Percentiles rank a stretch among this genome's conserved stretches.
Conservation (phyloP, 305 asterid genomes). For the Salvia sclarea region DNA sequence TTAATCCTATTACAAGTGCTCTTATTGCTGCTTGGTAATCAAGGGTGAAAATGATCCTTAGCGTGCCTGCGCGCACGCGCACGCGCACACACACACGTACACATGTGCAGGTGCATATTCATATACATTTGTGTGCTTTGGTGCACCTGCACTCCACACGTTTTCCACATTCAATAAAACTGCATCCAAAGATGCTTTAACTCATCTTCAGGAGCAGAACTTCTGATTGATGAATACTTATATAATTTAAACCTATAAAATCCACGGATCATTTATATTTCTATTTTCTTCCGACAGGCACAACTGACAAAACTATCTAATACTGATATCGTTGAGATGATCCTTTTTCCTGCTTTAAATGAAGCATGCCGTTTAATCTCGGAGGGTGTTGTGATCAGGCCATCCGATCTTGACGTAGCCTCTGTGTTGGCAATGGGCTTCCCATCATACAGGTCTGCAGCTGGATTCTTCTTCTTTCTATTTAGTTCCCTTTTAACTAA, state of each 20-base stretch:
- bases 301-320: constrained; percentile 40
- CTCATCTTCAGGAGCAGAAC: not conserved
- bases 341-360: constrained; percentile 59
- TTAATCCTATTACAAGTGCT: not conserved
- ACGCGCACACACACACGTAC: not conserved
- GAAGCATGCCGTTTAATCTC: constrained; percentile 59
- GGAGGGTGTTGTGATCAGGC: constrained; percentile 47
- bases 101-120: not conserved
- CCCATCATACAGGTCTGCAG: constrained; percentile 55
- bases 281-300: constrained; percentile 10
- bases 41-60: not conserved
- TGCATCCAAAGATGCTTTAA: too few species aligned
- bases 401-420: constrained; percentile 72
- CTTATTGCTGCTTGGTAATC: too few species aligned
- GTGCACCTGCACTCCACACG: not conserved
- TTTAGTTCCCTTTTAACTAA: constrained; percentile 1
- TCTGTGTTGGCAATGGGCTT: constrained; percentile 65
- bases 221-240: not conserved
- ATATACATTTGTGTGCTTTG: not conserved
- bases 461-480: not conserved
- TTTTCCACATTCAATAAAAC: too few species aligned
- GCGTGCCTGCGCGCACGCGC: not conserved
- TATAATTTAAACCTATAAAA: not conserved
- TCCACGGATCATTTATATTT: not conserved
- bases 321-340: constrained; percentile 51